Conservation (phyloP, 2,329 filamentous ascomycete species). For the Beauveria pseudobassiana region DNA sequence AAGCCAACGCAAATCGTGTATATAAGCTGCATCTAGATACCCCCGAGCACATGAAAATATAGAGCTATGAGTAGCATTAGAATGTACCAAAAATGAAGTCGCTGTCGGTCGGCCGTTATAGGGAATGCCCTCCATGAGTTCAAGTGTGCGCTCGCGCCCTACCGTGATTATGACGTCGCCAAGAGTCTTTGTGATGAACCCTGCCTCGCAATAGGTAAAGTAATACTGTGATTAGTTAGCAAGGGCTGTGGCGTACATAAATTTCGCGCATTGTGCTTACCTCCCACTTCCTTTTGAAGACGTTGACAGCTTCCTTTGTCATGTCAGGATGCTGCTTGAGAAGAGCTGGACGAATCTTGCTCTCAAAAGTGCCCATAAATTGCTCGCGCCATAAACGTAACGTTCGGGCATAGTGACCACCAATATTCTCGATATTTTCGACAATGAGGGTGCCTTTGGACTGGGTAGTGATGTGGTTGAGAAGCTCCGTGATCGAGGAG, state of each 20-base stretch:
- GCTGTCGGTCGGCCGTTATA: constrained; percentile 32
- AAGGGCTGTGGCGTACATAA: neutral
- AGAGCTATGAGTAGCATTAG: neutral
- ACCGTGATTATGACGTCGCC: constrained; percentile 68
- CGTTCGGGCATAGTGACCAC: constrained; percentile 65
- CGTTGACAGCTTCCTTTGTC: constrained; percentile 53
- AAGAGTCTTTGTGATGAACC: constrained; percentile 63
- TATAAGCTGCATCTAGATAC: constrained; percentile 9
- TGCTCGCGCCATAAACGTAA: constrained; percentile 60
- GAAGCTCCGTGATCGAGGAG: constrained; percentile 48
- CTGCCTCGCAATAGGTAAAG: constrained; percentile 68
- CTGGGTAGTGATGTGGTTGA: constrained; percentile 52
- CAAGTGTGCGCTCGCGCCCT: constrained; percentile 54
- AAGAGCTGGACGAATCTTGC: constrained; percentile 52
- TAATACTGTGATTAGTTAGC: constrained; percentile 47
- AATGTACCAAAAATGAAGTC: neutral
- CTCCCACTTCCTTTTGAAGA: constrained; percentile 67
- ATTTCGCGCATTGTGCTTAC: constrained; percentile 28
- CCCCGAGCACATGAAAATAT: neutral
- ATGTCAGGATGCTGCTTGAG: constrained; percentile 49
- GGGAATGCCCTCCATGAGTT: constrained; percentile 65
- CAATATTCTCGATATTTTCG: constrained; percentile 63
- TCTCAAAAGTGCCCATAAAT: constrained; percentile 56
- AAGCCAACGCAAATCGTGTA: neutral
- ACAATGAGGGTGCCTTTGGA: constrained; percentile 57